Evolutionary conservation across 345 rosid genomes (phyloP).

Genomic region (Eucalyptus erythrocorys): DNA sequence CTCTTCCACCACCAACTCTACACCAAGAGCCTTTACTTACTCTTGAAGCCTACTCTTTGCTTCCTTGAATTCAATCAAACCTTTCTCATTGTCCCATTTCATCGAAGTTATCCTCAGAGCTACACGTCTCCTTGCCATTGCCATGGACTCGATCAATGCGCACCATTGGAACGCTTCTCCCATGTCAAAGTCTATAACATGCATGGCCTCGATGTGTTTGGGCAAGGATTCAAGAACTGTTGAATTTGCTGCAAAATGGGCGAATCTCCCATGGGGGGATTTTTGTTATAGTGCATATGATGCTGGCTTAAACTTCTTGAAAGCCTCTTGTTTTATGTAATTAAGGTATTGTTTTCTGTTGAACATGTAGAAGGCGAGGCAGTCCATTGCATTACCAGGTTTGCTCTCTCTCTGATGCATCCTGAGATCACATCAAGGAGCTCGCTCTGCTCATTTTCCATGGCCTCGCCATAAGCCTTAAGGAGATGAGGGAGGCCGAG

Average conservation of each 20-base stretch:
- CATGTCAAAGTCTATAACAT: constrained; percentile 35
- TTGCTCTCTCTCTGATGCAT: constrained; percentile 14
- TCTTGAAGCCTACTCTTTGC: constrained; percentile 10
- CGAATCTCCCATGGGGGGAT: constrained; percentile 32
- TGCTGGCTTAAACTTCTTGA: constrained; percentile 18
- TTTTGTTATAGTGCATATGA: constrained; percentile 24
- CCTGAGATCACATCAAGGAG: constrained; percentile 18
- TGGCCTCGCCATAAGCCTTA: constrained; percentile 30
- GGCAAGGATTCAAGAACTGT: constrained; percentile 29
- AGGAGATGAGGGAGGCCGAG: constrained; percentile 17
- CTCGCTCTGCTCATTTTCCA: constrained; percentile 10
- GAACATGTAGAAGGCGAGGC: constrained; percentile 19
- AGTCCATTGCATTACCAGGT: constrained; percentile 22
- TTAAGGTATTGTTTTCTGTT: constrained; percentile 5
- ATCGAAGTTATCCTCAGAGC: constrained; percentile 20
- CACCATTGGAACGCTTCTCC: constrained; percentile 41
- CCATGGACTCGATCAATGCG: constrained; percentile 13
- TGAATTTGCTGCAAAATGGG: constrained; percentile 39
- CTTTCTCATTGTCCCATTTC: constrained; percentile 9
- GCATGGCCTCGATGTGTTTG: constrained; percentile 5
- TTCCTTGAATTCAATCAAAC: constrained; percentile 6
- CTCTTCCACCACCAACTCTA: constrained; percentile 17
- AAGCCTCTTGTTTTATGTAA: constrained; percentile 22
- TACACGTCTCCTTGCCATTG: not conserved
- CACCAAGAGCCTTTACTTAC: constrained; percentile 10